Evolutionary conservation across 2,329 filamentous ascomycete genomes (phyloP).

Genomic region (Fusarium temperatum): DNA sequence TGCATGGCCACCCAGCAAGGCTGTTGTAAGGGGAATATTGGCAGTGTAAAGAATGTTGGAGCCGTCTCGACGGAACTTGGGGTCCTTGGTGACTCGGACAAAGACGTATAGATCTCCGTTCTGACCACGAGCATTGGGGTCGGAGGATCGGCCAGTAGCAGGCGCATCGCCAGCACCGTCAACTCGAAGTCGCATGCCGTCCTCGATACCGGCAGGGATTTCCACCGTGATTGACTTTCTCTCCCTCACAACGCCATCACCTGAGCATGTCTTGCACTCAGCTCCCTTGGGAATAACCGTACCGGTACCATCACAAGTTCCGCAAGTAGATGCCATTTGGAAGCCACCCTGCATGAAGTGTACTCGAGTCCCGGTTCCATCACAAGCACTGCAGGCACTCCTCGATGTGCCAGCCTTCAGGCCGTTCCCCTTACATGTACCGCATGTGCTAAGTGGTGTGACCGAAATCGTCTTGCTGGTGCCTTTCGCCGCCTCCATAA

Average conservation of each 20-base stretch:
- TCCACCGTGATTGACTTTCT: slow-evolving; percentile 86
- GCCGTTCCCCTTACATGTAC: slow-evolving; percentile 83
- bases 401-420: slow-evolving; percentile 82
- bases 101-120: slow-evolving; percentile 92
- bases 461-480: slow-evolving; percentile 88
- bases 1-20: slow-evolving; percentile 89
- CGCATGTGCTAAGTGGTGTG: slow-evolving; percentile 81
- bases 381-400: slow-evolving; percentile 79
- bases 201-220: slow-evolving; percentile 94
- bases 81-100: slow-evolving; percentile 87
- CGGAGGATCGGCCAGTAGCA: slow-evolving; percentile 73
- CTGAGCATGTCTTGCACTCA: slow-evolving; percentile 82
- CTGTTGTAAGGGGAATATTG: slow-evolving; percentile 89
- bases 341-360: slow-evolving; percentile 93
- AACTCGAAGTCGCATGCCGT: slow-evolving; percentile 91
- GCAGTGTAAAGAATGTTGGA: slow-evolving; percentile 94
- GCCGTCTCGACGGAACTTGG: slow-evolving; percentile 87
- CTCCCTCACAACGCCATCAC: slow-evolving; percentile 85
- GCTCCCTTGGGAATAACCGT: slow-evolving; percentile 78
- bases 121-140: slow-evolving; percentile 70
- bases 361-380: slow-evolving; percentile 85
- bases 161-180: slow-evolving; percentile 89
- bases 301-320: slow-evolving; percentile 81
- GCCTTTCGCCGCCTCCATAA: slow-evolving; percentile 96
- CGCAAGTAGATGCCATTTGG: slow-evolving; percentile 93